Conservation (phyloP, 2,329 filamentous ascomycete genomes). For the Ophiostoma quercus region DNA sequence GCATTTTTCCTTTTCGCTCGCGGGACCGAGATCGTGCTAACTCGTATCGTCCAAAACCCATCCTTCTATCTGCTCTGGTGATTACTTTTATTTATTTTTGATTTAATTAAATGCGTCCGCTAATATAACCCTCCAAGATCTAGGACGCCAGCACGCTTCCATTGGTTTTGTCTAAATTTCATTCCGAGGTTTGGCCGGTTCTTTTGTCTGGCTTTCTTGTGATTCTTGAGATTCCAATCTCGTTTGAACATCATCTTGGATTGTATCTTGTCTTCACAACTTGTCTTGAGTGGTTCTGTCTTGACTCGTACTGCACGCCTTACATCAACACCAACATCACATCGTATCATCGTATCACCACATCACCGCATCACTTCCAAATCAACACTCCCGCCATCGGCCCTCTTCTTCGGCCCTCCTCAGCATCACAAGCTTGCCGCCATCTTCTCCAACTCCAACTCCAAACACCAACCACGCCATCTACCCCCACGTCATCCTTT, state of each 20-base stretch:
- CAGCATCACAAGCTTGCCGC: conserved; percentile 4
- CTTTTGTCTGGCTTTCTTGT: background rate
- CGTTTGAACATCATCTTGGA: background rate
- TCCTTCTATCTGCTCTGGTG: background rate
- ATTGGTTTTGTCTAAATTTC: conserved; percentile 6
- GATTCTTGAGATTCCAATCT: background rate
- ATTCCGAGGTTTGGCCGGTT: conserved; percentile 21
- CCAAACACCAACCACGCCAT: conserved; percentile 4
- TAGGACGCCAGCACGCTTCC: background rate
- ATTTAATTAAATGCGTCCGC: background rate
- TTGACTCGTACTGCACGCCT: background rate
- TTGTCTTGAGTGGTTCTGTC: no score
- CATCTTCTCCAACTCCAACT: background rate
- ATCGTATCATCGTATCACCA: background rate
- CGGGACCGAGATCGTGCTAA: conserved; percentile 11
- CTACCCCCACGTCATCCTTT: background rate
- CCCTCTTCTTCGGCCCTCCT: background rate
- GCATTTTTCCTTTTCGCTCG: background rate
- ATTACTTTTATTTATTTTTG: background rate
- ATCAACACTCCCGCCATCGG: background rate
- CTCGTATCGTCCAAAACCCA: background rate
- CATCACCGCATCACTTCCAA: background rate
- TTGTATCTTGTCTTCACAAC: background rate
- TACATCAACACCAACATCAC: background rate
- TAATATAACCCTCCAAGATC: conserved; percentile 3